Base-by-base conservation (phyloP, 163 green algal genomes). In the Coccomyxa subellipsoidea region DNA sequence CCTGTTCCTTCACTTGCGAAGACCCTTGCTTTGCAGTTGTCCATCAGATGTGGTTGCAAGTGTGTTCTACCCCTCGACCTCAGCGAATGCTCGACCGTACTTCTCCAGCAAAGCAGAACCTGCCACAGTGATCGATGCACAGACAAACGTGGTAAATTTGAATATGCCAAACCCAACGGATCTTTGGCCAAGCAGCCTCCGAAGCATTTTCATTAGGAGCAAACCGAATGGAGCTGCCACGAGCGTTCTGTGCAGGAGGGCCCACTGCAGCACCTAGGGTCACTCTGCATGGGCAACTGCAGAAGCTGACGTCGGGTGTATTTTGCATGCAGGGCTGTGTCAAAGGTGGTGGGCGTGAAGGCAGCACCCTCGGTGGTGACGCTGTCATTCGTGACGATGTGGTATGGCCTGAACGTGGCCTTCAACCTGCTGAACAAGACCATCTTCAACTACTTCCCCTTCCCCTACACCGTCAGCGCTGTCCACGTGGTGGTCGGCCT, bases 391-490 rank as follows among this genome's bases (percentile, higher is more conserved):
- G 95, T 98, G 73, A 69, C 86, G 27, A 39, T 97, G n/a, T 98
- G 94, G 93, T 97, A 98, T 77, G 93, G 85, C 2, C 87, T 98
- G 59, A 99, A 99, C 87, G 92, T 99, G 47, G 93, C 89, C 54
- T 99, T 99, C 94, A 99, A 99, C 93, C 94, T 99, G 77, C 90
- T 95, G 36, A 99, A 99, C 95, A 99, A 99, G 93, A 91, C 90
- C 37, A 96, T 99, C 84, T 99, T 98, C 94, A 98, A 98, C 87
- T 98, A 97, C 90, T 99, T 99, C 87, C 95, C 97, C 79, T 99
- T 94, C 91, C 97, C 97, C 69, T 99, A 95, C 91, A 98, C 97
- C 77, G 96, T 99, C 38, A 99, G 95, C 27, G 95, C 92, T 12
- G 86, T 99, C 8, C 96, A 99, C 88, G 94, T 99, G n/a, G 82